Base-by-base conservation (phyloP, 129 eudicot genomes). In the Centaurea solstitialis region DNA sequence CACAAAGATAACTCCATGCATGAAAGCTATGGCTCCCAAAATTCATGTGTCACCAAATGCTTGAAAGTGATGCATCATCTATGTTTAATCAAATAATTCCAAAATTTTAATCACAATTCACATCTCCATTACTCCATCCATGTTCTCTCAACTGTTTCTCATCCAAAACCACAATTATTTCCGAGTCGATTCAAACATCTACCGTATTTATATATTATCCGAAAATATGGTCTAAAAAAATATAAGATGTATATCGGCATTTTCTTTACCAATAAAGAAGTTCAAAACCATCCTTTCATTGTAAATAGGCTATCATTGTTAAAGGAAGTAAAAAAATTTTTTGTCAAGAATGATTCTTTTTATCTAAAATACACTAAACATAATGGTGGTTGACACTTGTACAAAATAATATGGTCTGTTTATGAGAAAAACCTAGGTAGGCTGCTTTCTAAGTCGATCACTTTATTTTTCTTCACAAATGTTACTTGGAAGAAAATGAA, bases 1-100 rank as follows among this genome's bases (percentile, higher is more conserved):
- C 20, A 68, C 67, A 47, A 3, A 64, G 68, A 64, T 3, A 64
- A 64, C 66, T 78, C 57, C 69, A 70, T 70, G 76, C 69, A 79
- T 79, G 82, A 79, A 79, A 79, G 76, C 57, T 69, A 79, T 30
- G 75, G 20, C 67, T 78, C 75, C 68, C 75, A 78, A 68, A 78
- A 9, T 6, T 28, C 35, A 78, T 41, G 75, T 62, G 43, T 40
- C 18, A 57, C 70, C 57, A 75, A 43, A 37, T 76, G 50, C 24
- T 13, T 76, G 76, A 79, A 53, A 79, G 82, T 39, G 76, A 78
- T 41, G n/a, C 43, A 78, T 78, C 81, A 68, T 43, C 7, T 64
- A 5, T 77, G 80, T 76, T 64, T 64, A 64, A 33, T 10, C 39
- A 15, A 71, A 71, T 35, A 6, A 37, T 24, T 76, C 72, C 72